A percentile compares a stretch with the other conserved stretches of the same genome.
phyloP scores from a whole-genome alignment of 805 yeast genomes.

The Lipomyces lipofer region DNA sequence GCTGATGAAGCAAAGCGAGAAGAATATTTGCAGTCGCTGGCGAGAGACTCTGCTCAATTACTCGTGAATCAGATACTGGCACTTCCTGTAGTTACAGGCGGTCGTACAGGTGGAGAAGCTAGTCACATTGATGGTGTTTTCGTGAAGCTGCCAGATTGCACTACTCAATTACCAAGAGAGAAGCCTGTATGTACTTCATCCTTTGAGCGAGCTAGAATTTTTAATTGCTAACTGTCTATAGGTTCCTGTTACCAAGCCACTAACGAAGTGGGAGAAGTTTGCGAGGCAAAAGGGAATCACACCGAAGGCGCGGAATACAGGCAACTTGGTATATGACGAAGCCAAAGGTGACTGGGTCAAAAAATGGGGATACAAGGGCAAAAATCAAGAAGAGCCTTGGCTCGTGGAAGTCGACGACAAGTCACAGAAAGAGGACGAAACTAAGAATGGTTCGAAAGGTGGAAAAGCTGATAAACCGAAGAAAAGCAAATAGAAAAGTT shows the following conservation, averaged over 20 bases:
- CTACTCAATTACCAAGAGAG: conserved; percentile 85
- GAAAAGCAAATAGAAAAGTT: conserved; percentile 8
- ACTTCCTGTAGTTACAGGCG: conserved; percentile 83
- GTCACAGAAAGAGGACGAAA: conserved; percentile 52
- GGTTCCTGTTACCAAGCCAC: conserved; percentile 86
- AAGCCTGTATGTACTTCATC: conserved; percentile 52
- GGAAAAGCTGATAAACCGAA: conserved; percentile 6
- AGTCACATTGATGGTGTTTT: conserved; percentile 70
- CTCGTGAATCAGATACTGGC: conserved; percentile 87
- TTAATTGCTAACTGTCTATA: not conserved
- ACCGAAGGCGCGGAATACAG: conserved; percentile 77
- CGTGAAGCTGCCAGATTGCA: conserved; percentile 80
- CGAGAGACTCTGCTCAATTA: conserved; percentile 92
- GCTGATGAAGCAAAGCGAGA: conserved; percentile 58
- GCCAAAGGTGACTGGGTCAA: conserved; percentile 93
- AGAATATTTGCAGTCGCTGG: conserved; percentile 57
- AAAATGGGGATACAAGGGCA: conserved; percentile 97
- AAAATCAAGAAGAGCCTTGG: conserved; percentile 95
- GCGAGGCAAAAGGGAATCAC: conserved; percentile 94
- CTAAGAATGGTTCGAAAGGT: too few relatives aligned
- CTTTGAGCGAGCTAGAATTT: too few relatives aligned
- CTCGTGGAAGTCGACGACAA: conserved; percentile 88
- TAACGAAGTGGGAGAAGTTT: conserved; percentile 95
- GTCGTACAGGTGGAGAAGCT: conserved; percentile 62
- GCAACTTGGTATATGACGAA: conserved; percentile 88